Percentiles rank a stretch among this genome's conserved stretches.
Conservation (phyloP, 176 grass and related monocot genomes). For the Triticum dicoccoides region DNA sequence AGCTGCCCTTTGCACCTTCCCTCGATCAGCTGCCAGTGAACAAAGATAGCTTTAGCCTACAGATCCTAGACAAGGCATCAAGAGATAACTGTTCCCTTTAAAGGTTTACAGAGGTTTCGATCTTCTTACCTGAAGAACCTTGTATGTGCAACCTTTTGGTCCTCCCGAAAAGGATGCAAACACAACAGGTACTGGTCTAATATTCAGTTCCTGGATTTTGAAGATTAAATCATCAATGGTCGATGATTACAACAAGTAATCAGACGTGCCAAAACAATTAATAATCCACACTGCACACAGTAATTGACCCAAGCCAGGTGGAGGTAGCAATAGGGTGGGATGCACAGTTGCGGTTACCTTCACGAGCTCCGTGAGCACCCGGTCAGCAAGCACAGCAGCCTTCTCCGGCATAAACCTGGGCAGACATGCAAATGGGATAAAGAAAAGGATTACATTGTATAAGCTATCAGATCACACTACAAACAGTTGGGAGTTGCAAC, state of each 20-base stretch:
- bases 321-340: neutral
- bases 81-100: constrained; percentile 16
- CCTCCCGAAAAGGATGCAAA: constrained; percentile 87
- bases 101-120: neutral
- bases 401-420: constrained; percentile 87
- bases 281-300: neutral
- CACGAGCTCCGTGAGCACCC: constrained; percentile 66
- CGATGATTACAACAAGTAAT: neutral
- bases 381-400: constrained; percentile 68
- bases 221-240: neutral
- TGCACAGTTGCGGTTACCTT: constrained; percentile 49
- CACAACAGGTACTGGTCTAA: constrained; percentile 57
- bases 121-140: constrained; percentile 79
- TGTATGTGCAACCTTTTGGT: constrained; percentile 93
- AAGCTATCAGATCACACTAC: neutral
- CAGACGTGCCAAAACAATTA: neutral
- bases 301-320: neutral
- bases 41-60: constrained; percentile 9
- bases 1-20: constrained; percentile 64
- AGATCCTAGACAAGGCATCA: neutral
- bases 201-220: constrained; percentile 68
- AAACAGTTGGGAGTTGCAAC: neutral
- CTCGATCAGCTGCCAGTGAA: constrained; percentile 61
- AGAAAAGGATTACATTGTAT: neutral
- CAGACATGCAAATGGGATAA: neutral